These are phyloP conservation scores for Jamesozyma gamospora DNA, from an alignment of 805 yeast species.

Conservation along the genomic window DNA sequence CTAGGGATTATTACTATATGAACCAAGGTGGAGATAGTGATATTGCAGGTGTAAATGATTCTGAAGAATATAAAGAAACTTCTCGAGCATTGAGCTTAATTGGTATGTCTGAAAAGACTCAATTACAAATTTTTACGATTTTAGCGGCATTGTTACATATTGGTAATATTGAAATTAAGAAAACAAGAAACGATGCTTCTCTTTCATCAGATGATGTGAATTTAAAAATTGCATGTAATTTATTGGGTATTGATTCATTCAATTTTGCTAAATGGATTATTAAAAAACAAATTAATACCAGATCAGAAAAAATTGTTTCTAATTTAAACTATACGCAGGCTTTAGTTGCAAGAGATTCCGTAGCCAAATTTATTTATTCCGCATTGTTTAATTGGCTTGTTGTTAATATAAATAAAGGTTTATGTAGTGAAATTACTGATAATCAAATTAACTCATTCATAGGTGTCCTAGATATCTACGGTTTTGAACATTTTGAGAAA, in stretches of 20 bases:
- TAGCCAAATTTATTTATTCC: conserved; percentile 86
- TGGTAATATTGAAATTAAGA: conserved; percentile 83
- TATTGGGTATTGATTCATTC: conserved; percentile 68
- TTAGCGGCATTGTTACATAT: conserved; percentile 85
- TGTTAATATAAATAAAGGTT: conserved; percentile 57
- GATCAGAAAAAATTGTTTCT: conserved; percentile 84
- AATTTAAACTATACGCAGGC: conserved; percentile 80
- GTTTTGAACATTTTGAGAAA: conserved; percentile 90
- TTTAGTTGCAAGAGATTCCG: conserved; percentile 86
- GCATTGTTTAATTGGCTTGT: conserved; percentile 94
- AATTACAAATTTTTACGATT: conserved; percentile 60
- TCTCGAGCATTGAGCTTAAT: conserved; percentile 66
- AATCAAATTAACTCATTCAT: conserved; percentile 59
- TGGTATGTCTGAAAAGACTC: conserved; percentile 56
- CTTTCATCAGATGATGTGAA: conserved; percentile 81
- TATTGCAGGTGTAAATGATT: conserved; percentile 79
- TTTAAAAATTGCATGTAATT: conserved; percentile 70
- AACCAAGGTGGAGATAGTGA: conserved; percentile 74
- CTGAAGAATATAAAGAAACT: conserved; percentile 64
- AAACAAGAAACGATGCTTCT: conserved; percentile 76
- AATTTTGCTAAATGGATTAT: conserved; percentile 83
- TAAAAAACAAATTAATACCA: conserved; percentile 85
- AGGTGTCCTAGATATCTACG: conserved; percentile 95
- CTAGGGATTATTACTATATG: conserved; percentile 67
- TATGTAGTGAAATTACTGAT: conserved; percentile 62